Base-by-base conservation (phyloP, 2,329 filamentous ascomycete genomes). In the Phialocephala subalpina region DNA sequence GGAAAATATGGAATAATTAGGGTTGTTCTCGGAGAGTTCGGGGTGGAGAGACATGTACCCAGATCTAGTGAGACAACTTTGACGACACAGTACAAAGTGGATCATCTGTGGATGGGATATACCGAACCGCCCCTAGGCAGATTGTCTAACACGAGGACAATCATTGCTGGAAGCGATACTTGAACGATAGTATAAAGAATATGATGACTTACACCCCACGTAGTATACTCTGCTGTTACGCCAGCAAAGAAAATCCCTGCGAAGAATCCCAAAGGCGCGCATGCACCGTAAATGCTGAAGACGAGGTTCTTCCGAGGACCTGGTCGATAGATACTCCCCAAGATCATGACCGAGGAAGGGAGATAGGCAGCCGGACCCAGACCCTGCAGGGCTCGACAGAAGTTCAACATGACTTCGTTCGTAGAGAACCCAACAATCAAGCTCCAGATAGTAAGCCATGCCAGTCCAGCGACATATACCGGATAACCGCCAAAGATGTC, bases 371-470 rank as follows among this genome's bases (percentile, higher is more conserved):
- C 90, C 1, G 90, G 84, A 0, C 91, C 92, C 11, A 95, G 78
- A 0, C 92, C 92, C 77, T 93, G 91, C 52, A 94, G 79, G 9
- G 91, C 91, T 60, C 92, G 89, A 74, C 89, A 92, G 62, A 91
- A 81, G 70, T 93, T 90, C 67, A 94, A 82, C 88, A 93, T 92
- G 59, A 87, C 77, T 66, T 89, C 84, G 77, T 86, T 90, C 62
- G 81, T 80, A 65, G 88, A 89, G 78, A 94, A 92, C 12, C 92
- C 92, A 18, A 85, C 86, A 62, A 93, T 80, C 61, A 94, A 78
- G 11, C 87, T 89, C 87, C 91, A 94, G 42, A 90, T 68, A 8
- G 87, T 77, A 59, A 93, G 85, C 92, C 92, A 92, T 47, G 80
- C 69, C 33, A 88, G 80, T 3, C 90, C 89, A 33, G 75, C 78